Base-by-base conservation (phyloP, 1,284 basidiomycete genomes). In the Austroboletus novae-zelandiae region DNA sequence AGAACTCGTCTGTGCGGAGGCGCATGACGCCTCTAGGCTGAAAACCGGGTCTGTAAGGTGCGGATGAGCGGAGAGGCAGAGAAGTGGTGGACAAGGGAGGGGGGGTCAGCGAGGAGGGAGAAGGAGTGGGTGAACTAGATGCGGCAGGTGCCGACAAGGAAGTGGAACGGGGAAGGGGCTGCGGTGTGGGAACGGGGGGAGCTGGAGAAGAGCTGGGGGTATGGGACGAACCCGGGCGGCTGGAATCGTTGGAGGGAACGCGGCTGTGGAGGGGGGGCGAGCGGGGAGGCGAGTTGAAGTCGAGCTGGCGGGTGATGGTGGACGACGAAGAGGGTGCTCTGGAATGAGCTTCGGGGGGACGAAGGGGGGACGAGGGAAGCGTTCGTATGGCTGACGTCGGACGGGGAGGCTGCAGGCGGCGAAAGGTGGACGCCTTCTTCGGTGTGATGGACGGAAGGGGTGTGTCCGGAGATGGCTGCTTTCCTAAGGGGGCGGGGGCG, bases 1-100 rank as follows among this genome's bases (percentile, higher is more conserved):
- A 52, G 61, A 90, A 95, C 50, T 91, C 87, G 50, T 89, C 89
- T 2, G 91, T 94, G 23, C 86, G 80, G 9, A 78, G 83, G 20
- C 83, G 65, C 57, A 77, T 80, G 9, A 85, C 77, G 20, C 85
- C 85, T 50, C 74, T 79, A 2, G 85, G 85, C 61, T 88, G 86
- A 58, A 87, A 87, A 4, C 86, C 85, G 6, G 84, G 77, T 52
- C 81, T 78, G 58, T 87, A 88, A 0, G 80, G 81, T 1, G 77
- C 73, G 1, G 68, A 52, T 14, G 67, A 59, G 9, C 73, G 73
- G 10, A 48, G 45, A 1, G 53, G 61, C 39, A 48, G 61, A 34
- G 58, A 40, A 37, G 45, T 65, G 37, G 5, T 43, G 0, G 68
- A 57, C 7, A 48, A 31, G 25, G 59, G 52, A n/a, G 60, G 56